Evolutionary conservation across 768 basidiomycete species (phyloP).

Genomic region (Podaxis sp.): DNA sequence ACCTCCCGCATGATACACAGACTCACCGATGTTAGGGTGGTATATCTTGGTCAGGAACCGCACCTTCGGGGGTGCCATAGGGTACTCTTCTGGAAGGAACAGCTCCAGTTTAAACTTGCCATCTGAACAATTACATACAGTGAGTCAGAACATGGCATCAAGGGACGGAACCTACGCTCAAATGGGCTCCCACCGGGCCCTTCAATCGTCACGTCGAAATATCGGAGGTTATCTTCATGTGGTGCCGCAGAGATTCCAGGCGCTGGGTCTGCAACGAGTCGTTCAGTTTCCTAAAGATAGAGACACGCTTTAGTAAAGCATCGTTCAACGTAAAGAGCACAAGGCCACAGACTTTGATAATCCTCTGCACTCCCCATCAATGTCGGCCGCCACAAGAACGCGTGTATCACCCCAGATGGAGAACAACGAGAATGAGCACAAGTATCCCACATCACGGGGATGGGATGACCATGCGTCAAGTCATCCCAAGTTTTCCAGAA

Average conservation of each 20-base stretch:
- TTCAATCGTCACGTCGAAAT: constrained; percentile 97
- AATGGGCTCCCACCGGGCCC: constrained; percentile 96
- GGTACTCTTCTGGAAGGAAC: constrained; percentile 98
- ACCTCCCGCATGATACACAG: not conserved
- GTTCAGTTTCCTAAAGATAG: constrained; percentile 83
- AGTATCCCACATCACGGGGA: not conserved
- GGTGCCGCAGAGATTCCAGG: constrained; percentile 95
- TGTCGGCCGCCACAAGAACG: not conserved
- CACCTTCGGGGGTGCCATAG: constrained; percentile 99
- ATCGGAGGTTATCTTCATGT: constrained; percentile 96
- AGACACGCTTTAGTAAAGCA: not conserved
- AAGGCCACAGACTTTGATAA: constrained; percentile 44
- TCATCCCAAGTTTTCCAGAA: not conserved
- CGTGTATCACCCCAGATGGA: not conserved
- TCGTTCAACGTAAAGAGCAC: constrained; percentile 7
- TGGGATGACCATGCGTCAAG: not conserved
- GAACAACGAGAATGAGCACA: not conserved
- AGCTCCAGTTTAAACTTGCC: constrained; percentile 96
- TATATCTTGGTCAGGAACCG: constrained; percentile 98
- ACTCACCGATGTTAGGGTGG: constrained; percentile 97
- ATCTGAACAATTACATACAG: constrained; percentile 47
- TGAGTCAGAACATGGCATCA: constrained; percentile 2
- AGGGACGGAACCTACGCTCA: constrained; percentile 47
- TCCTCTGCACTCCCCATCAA: constrained; percentile 20
- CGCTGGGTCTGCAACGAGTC: constrained; percentile 93